Evolutionary conservation across 1,284 basidiomycete genomes (phyloP).

Genomic region (Ustilago lituana): DNA sequence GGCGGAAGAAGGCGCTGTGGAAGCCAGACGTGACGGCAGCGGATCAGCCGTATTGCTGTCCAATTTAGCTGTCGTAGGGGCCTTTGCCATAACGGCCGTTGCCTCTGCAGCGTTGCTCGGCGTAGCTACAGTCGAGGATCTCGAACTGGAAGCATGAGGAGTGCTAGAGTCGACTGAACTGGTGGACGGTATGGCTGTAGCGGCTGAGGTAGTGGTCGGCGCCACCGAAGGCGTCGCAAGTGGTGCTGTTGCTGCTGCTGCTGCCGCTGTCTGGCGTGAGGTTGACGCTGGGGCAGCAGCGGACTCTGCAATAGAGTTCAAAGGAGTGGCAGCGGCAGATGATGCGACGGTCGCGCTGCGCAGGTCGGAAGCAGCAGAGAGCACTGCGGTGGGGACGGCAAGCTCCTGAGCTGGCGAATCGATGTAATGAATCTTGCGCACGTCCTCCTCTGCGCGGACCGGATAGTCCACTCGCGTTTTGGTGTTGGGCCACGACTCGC

Average conservation of each 20-base stretch:
- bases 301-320: too few species aligned
- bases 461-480: slow-evolving; percentile 6
- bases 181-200: too few species aligned
- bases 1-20: slow-evolving; percentile 18
- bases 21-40: neutral
- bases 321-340: neutral
- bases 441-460: slow-evolving; percentile 23
- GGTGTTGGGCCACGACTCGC: slow-evolving; percentile 7
- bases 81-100: too few species aligned
- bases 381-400: neutral
- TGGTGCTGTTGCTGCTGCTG: neutral
- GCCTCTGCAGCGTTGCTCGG: too few species aligned
- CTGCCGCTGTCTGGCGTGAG: neutral
- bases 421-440: slow-evolving; percentile 44
- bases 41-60: neutral
- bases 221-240: neutral
- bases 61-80: too few species aligned
- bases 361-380: neutral
- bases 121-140: too few species aligned
- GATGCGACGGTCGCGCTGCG: neutral
- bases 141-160: too few species aligned
- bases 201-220: too few species aligned
- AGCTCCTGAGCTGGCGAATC: slow-evolving; percentile 20
- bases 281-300: too few species aligned
- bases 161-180: too few species aligned